phyloP scores from a whole-genome alignment of 2,329 filamentous ascomycete species.

The Ilyonectria robusta region DNA sequence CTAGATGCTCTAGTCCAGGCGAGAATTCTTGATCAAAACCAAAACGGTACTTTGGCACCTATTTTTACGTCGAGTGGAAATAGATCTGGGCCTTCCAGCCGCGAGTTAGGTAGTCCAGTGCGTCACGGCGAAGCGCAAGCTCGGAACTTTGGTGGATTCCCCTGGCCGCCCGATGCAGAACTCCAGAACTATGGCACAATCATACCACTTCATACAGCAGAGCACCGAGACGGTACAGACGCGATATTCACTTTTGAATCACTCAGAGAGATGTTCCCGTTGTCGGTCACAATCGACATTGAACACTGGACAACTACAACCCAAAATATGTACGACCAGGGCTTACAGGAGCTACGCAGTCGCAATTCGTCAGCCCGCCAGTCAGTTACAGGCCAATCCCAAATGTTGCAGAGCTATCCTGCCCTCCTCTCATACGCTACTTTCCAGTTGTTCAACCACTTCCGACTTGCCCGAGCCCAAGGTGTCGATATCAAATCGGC shows the following conservation, averaged over 20 bases:
- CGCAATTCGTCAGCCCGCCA: background rate
- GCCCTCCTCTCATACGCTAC: constrained; percentile 21
- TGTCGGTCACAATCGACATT: background rate
- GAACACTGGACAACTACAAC: background rate
- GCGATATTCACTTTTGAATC: too few relatives aligned
- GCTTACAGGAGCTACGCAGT: background rate
- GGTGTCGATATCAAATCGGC: background rate
- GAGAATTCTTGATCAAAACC: background rate
- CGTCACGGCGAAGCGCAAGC: too few relatives aligned
- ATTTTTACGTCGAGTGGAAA: constrained; percentile 1
- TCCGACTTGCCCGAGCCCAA: background rate
- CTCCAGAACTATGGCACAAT: too few relatives aligned
- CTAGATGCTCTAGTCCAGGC: constrained; percentile 22
- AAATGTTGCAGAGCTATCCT: constrained; percentile 12
- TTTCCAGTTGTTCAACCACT: constrained; percentile 19
- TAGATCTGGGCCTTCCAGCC: background rate
- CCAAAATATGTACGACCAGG: background rate
- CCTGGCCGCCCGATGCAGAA: too few relatives aligned
- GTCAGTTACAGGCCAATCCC: constrained; percentile 1
- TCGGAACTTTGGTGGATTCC: too few relatives aligned
- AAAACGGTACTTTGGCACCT: background rate
- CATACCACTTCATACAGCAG: too few relatives aligned
- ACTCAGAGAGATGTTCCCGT: too few relatives aligned
- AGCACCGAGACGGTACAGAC: too few relatives aligned
- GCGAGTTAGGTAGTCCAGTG: too few relatives aligned